Conservation (phyloP, 1,139 yeast genomes). For the Suhomyces terraborum region DNA sequence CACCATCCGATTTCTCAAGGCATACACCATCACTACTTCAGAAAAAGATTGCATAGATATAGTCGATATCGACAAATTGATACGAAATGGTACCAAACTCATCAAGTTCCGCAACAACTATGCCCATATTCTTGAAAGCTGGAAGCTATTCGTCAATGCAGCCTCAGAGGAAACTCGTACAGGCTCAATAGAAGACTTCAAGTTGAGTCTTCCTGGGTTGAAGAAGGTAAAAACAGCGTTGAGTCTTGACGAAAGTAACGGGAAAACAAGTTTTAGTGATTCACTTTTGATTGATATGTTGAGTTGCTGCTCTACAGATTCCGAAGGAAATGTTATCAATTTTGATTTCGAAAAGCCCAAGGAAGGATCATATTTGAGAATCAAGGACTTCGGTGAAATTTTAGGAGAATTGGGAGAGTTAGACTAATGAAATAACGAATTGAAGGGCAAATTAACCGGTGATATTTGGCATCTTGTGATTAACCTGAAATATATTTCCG, state of each 20-base stretch:
- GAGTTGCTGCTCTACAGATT: conserved; percentile 37
- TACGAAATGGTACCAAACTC: conserved; percentile 30
- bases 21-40: conserved; percentile 34
- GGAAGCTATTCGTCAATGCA: conserved; percentile 38
- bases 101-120: conserved; percentile 39
- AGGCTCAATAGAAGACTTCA: conserved; percentile 16
- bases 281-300: conserved; percentile 48
- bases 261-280: conserved; percentile 27
- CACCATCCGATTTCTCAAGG: conserved; percentile 30
- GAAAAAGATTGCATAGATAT: conserved; percentile 33
- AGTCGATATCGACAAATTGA: conserved; percentile 45
- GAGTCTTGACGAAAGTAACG: conserved; percentile 26
- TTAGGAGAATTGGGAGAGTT: conserved; percentile 45
- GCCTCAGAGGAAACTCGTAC: conserved; percentile 16
- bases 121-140: conserved; percentile 32
- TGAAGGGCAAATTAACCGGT: too few species aligned
- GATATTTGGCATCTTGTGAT: too few species aligned
- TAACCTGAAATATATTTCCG: too few species aligned
- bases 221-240: conserved; percentile 33
- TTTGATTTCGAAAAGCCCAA: conserved; percentile 32
- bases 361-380: conserved; percentile 32
- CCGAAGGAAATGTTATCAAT: conserved; percentile 33
- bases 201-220: conserved; percentile 36
- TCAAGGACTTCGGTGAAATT: conserved; percentile 48
- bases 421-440: too few species aligned